phyloP scores from a whole-genome alignment of 2,329 filamentous ascomycete species.

The Cercospora beticola region DNA sequence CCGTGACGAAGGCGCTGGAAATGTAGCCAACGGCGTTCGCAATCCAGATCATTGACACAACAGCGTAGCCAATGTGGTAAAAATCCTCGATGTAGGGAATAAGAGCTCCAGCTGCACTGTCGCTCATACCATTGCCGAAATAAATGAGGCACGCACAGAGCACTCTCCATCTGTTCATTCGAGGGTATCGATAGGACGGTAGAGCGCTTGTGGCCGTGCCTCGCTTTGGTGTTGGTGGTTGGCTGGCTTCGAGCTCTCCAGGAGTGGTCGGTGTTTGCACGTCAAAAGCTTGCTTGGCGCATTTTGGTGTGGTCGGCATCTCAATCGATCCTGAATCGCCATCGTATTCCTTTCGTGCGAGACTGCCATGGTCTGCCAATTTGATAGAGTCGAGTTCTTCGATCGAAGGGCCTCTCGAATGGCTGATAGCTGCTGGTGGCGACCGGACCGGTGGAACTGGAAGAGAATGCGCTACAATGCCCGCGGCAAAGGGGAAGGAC shows the following conservation, averaged over 20 bases:
- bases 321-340: conserved; percentile 2
- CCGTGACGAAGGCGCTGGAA: conserved; percentile 66
- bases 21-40: conserved; percentile 61
- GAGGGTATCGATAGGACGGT: conserved; percentile 57
- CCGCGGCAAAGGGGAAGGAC: not conserved
- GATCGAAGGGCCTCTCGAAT: conserved; percentile 24
- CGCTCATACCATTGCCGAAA: conserved; percentile 70
- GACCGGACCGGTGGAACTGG: not conserved
- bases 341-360: conserved; percentile 1
- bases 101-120: conserved; percentile 68
- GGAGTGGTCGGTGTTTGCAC: conserved; percentile 39
- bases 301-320: not conserved
- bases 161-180: conserved; percentile 70
- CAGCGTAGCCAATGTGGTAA: conserved; percentile 72
- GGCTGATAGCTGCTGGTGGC: conserved; percentile 9
- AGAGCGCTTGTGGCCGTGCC: conserved; percentile 49
- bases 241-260: conserved; percentile 55
- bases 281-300: not conserved
- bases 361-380: conserved; percentile 26
- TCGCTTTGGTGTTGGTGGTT: conserved; percentile 49
- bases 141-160: conserved; percentile 64
- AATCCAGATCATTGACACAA: conserved; percentile 75
- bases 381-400: conserved; percentile 33
- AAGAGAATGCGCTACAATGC: not conserved
- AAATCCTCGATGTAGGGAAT: conserved; percentile 78